Evolutionary conservation across 768 basidiomycete species (phyloP), one percentile per base, ranked within the genome.

Genomic region (Tricholoma sp.): DNA sequence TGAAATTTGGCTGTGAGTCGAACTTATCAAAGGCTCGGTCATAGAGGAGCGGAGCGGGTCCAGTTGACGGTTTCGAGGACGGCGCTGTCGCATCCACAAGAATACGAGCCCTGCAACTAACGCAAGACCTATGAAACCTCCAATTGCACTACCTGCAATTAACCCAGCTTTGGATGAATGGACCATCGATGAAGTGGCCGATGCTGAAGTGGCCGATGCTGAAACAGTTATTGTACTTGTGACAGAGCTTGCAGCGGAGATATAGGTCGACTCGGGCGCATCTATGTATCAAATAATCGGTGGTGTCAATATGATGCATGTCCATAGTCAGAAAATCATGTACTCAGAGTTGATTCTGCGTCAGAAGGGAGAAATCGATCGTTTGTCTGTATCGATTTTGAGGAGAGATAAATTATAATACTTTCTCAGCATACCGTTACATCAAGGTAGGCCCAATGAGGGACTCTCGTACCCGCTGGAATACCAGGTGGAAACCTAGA

Each of bases 91-190:
- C 46, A 64, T 18, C 54, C 61, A 56, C 59, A 56, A 63, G 22
- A 62, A 45, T 22, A 61, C 16, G 2, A 56, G 18, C 14, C 54
- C 64, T n/a, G 53, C 59, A n/a, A 64, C 22, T 3, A 66, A 43
- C n/a, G 55, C 64, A 50, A 70, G 47, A 5, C 53, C 57, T 5
- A 60, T 63, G 43, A 69, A n/a, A 5, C 65, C 67, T 45, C 65
- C 69, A 12, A 68, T 60, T 3, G 64, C 66, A 18, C 67, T 66
- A 32, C 69, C 69, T 14, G 62, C 69, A 24, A 69, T 67, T 14
- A 65, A 61, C 4, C 62, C 69, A 10, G 61, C 57, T 37, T 67
- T 61, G 5, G 61, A 58, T 37, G 64, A 62, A 6, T 60, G 46
- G 21, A 59, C 18, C 19, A 8, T 5, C 19, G 19, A 19, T 21